Evolutionary conservation across 148 eudicot genomes (phyloP).

Genomic region (Camellia sinensis): DNA sequence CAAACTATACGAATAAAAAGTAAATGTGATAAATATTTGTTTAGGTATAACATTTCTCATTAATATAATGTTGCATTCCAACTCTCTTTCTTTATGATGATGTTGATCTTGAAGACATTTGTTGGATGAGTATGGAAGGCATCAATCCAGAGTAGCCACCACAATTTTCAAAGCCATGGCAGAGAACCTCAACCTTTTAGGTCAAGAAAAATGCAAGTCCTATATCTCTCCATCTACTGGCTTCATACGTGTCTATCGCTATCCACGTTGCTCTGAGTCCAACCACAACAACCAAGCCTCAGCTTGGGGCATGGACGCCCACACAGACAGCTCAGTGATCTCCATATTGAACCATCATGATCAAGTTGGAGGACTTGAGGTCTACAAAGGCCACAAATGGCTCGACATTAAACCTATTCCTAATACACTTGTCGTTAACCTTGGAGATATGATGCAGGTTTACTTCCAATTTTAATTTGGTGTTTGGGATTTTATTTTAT

Average conservation of each 20-base stretch:
- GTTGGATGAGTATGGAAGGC: slow-evolving; percentile 54
- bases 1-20: too few species aligned
- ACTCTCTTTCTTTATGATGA: neutral
- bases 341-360: slow-evolving; percentile 63
- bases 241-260: neutral
- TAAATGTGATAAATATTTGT: neutral
- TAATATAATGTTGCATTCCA: too few species aligned
- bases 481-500: too few species aligned
- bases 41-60: neutral
- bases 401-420: slow-evolving; percentile 44
- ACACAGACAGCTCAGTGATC: slow-evolving; percentile 76
- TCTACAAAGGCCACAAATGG: slow-evolving; percentile 53
- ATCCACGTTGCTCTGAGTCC: neutral
- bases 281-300: neutral
- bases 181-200: slow-evolving; percentile 20
- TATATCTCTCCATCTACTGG: neutral
- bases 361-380: slow-evolving; percentile 66
- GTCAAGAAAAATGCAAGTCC: neutral
- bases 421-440: slow-evolving; percentile 52
- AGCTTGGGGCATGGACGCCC: slow-evolving; percentile 39
- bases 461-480: too few species aligned
- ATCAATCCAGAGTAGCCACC: slow-evolving; percentile 43
- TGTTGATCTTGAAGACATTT: slow-evolving; percentile 27
- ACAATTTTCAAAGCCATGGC: slow-evolving; percentile 45
- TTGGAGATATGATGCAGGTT: slow-evolving; percentile 89